A percentile compares a stretch with the other conserved stretches of the same genome.
These are phyloP conservation scores for Fonsecaea nubica DNA, from an alignment of 2,329 filamentous ascomycete genomes.

Conservation along the genomic window DNA sequence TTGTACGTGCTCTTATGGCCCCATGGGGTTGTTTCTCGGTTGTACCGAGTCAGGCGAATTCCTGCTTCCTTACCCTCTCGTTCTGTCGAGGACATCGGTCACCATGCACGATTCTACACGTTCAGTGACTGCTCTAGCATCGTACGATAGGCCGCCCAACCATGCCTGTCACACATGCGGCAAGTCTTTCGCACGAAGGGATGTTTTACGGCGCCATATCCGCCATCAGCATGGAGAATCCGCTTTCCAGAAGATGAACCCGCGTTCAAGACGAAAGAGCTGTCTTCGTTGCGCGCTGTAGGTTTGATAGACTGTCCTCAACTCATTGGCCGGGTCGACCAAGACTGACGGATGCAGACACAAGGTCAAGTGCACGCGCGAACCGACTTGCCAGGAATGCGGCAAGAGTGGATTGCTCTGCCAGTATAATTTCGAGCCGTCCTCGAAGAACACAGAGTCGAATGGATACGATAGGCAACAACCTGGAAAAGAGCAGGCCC, in stretches of 20 bases:
- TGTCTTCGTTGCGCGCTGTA: constrained; percentile 12
- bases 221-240: constrained; percentile 10
- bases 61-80: background rate
- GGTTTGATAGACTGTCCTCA: background rate
- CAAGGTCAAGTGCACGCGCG: constrained; percentile 8
- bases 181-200: constrained; percentile 8
- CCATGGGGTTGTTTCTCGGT: background rate
- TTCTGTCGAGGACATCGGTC: background rate
- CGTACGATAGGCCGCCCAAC: background rate
- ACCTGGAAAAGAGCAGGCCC: background rate
- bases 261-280: constrained; percentile 5
- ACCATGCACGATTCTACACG: background rate
- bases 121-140: background rate
- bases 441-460: background rate
- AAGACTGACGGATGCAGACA: constrained; percentile 1
- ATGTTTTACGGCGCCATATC: constrained; percentile 1
- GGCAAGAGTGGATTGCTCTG: constrained; percentile 8
- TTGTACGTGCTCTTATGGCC: background rate
- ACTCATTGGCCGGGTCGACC: background rate
- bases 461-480: background rate
- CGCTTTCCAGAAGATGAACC: background rate
- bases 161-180: constrained; percentile 3
- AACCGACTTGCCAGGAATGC: constrained; percentile 8
- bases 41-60: background rate
- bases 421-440: constrained; percentile 5